Conservation (phyloP, 1,139 yeast genomes). For the Sugiyamaella castrensis region DNA sequence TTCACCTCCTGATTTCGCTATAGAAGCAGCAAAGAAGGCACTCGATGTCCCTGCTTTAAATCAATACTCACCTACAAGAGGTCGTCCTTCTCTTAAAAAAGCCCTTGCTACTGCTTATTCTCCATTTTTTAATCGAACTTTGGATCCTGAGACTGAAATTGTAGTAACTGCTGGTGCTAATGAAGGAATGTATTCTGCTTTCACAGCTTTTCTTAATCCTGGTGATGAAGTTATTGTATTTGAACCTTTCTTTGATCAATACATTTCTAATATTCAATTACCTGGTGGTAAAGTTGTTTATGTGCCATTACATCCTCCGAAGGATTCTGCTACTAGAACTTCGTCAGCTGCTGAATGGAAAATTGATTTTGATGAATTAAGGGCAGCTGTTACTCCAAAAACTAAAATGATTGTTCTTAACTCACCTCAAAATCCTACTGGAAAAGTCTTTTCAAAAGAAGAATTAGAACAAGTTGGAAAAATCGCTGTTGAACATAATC, state of each 20-base stretch:
- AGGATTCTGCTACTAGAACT: conserved; percentile 57
- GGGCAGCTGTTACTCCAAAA: conserved; percentile 61
- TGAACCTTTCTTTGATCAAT: conserved; percentile 96
- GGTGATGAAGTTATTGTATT: conserved; percentile 98
- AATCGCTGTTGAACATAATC: conserved; percentile 76
- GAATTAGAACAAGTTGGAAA: conserved; percentile 76
- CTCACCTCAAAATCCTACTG: conserved; percentile 96
- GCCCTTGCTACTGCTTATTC: conserved; percentile 71
- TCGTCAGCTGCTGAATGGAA: conserved; percentile 86
- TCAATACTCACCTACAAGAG: conserved; percentile 90
- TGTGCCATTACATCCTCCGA: conserved; percentile 83
- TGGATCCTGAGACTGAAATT: conserved; percentile 59
- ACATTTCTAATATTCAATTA: conserved; percentile 87
- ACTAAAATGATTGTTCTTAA: conserved; percentile 86
- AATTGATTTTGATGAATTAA: conserved; percentile 73
- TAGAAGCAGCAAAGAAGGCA: conserved; percentile 76
- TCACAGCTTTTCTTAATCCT: conserved; percentile 77
- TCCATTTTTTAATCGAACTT: conserved; percentile 57
- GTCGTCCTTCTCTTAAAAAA: conserved; percentile 70
- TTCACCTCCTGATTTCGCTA: conserved; percentile 87
- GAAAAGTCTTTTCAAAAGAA: conserved; percentile 74
- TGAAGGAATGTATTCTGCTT: conserved; percentile 84
- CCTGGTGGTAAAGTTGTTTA: conserved; percentile 89
- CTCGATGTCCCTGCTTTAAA: conserved; percentile 68
- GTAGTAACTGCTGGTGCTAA: conserved; percentile 95